These are phyloP conservation scores for Castanea crenata DNA, from an alignment of 306 rosid genomes.

Conservation along the genomic window DNA sequence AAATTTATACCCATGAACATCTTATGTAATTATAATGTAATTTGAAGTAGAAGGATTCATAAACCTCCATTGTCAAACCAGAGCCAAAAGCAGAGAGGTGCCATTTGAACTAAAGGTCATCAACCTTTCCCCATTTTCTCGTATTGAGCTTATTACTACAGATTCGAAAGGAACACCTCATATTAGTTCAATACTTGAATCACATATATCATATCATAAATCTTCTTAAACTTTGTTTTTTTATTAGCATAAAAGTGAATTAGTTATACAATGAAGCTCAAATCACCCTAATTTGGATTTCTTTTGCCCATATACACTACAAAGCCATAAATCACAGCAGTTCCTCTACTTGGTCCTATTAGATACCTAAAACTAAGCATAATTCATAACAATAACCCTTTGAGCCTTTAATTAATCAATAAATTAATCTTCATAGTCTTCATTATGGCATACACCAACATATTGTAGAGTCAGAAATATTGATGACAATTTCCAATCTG, in stretches of 20 bases:
- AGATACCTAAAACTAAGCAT: neutral
- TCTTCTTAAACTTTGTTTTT: neutral
- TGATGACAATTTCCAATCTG: no score
- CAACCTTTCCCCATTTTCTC: neutral
- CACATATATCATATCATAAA: neutral
- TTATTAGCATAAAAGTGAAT: neutral
- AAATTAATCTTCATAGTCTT: neutral
- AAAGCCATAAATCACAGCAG: neutral
- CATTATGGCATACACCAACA: neutral
- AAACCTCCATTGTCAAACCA: no score
- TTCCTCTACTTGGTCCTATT: neutral
- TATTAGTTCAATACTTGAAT: neutral
- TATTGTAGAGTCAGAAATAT: no score
- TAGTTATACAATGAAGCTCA: neutral
- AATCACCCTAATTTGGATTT: neutral
- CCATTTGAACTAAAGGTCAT: no score
- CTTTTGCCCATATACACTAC: neutral
- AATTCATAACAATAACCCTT: neutral
- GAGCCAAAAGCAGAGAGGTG: no score
- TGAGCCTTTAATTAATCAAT: slow-evolving; percentile 4
- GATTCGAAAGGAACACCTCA: neutral
- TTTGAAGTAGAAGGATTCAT: no score
- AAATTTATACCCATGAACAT: no score
- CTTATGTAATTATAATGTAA: no score
- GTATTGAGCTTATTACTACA: neutral